Percentiles rank a stretch among this genome's conserved stretches.
phyloP scores from a whole-genome alignment of 192 early-diverging fungal genomes.

The Rhizophagus sp. region DNA sequence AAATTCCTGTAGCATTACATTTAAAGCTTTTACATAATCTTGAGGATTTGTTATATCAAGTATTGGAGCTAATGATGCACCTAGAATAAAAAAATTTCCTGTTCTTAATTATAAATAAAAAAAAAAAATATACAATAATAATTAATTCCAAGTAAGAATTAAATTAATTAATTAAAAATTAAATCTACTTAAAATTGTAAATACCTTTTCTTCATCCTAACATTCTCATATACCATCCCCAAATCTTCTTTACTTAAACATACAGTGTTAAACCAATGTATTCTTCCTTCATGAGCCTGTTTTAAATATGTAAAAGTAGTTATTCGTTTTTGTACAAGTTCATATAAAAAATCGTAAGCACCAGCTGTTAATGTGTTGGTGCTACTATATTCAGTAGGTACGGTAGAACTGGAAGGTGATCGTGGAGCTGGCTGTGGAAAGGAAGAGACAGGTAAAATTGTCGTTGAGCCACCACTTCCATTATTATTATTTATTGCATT shows the following conservation, averaged over 20 bases:
- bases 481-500: not conserved
- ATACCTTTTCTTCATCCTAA: conserved; percentile 43
- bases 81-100: conserved; percentile 63
- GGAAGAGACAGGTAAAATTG: conserved; percentile 11
- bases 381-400: not conserved
- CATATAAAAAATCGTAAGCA: conserved; percentile 41
- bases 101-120: conserved; percentile 41
- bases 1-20: conserved; percentile 62
- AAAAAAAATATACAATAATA: not conserved
- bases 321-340: conserved; percentile 48
- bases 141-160: not conserved
- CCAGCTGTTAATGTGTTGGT: conserved; percentile 3
- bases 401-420: conserved; percentile 6
- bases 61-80: conserved; percentile 63
- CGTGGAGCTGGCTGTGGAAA: conserved; percentile 29
- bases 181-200: not conserved
- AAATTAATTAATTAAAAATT: not conserved
- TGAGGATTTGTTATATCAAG: conserved; percentile 61
- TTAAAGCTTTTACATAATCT: conserved; percentile 66
- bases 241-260: conserved; percentile 44
- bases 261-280: conserved; percentile 53
- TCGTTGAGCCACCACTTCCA: not conserved
- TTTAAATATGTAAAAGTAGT: conserved; percentile 47
- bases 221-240: conserved; percentile 37
- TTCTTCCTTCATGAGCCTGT: conserved; percentile 46